Evolutionary conservation across 805 yeast genomes (phyloP), one percentile per base, ranked within the genome.

Genomic region (Torulaspora franciscae): DNA sequence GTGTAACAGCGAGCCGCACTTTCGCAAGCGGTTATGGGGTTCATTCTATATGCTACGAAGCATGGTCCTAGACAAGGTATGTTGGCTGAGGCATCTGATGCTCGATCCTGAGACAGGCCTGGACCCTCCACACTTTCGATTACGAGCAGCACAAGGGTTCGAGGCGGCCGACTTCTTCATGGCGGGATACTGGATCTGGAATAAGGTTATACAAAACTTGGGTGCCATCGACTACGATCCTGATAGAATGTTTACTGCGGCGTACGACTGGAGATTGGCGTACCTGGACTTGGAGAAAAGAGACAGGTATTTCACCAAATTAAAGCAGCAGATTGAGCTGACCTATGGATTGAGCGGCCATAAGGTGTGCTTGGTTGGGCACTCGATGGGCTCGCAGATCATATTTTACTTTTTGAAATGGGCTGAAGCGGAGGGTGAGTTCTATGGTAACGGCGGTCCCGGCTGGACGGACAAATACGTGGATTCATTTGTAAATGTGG

Each of bases 171-270:
- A 93, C 66, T 93, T 88, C 66, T 93, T 93, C 59, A 81, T 93
- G 65, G 86, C 97, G 3, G 99, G 99, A 0, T 93, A 93, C 65
- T 93, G 99, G 99, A 87, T 93, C 57, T 93, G 99, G 99, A 88
- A 87, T 62, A 93, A 93, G 62, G 79, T 93, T 42, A 72, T 93
- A n/a, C 96, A 91, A 65, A 93, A 93, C 58, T 70, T 93, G 52
- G 95, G 96, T 2, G 97, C 87, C 0, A 78, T 93, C 49, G 96
- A 97, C 0, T 93, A 93, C 66, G 95, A 87, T 38, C 91, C 96
- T 2, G 83, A 87, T 55, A 86, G 77, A 57, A 89, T 93, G 97
- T 61, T 75, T 25, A 82, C 90, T 43, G 99, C 98, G 1, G 76
- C 96, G 1, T 93, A 93, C 64, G 99, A 93, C 64, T 93, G 99